Conservation (phyloP, 106 monocot genomes). For the Iris macrosiphon region DNA sequence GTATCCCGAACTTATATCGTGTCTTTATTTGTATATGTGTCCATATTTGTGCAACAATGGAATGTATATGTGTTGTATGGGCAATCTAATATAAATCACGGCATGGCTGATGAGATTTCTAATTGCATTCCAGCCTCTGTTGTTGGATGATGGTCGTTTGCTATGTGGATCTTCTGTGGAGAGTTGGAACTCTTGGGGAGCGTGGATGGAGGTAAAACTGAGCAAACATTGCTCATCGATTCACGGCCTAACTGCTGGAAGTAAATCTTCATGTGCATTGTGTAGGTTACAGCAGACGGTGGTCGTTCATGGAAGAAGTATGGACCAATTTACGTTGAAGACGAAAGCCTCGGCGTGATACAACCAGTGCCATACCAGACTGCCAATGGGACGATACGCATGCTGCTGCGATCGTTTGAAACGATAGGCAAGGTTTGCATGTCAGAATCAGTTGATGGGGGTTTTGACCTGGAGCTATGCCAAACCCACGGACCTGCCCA, state of each 20-base stretch:
- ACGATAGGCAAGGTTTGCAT: constrained; percentile 57
- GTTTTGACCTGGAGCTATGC: constrained; percentile 65
- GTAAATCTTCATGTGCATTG: background rate
- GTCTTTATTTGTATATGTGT: too few species aligned
- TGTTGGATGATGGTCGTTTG: constrained; percentile 66
- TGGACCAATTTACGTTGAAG: constrained; percentile 71
- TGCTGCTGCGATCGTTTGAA: constrained; percentile 62
- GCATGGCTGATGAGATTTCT: too few species aligned
- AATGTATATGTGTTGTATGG: too few species aligned
- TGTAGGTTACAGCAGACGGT: constrained; percentile 57
- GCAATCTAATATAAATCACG: too few species aligned
- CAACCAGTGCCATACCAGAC: constrained; percentile 86
- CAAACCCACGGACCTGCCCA: constrained; percentile 59
- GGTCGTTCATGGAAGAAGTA: constrained; percentile 81
- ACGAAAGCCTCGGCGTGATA: constrained; percentile 57
- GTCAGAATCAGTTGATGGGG: constrained; percentile 80
- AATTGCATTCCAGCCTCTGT: constrained; percentile 66
- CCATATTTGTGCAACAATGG: too few species aligned
- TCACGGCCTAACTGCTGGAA: background rate
- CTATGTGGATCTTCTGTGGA: constrained; percentile 96
- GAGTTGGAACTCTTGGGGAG: constrained; percentile 99
- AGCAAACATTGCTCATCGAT: background rate
- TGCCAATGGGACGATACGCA: constrained; percentile 39
- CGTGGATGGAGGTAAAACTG: constrained; percentile 85
- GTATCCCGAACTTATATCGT: too few species aligned